Conservation (phyloP, 352 stramenopile species). For the Pythium plurisporium region DNA sequence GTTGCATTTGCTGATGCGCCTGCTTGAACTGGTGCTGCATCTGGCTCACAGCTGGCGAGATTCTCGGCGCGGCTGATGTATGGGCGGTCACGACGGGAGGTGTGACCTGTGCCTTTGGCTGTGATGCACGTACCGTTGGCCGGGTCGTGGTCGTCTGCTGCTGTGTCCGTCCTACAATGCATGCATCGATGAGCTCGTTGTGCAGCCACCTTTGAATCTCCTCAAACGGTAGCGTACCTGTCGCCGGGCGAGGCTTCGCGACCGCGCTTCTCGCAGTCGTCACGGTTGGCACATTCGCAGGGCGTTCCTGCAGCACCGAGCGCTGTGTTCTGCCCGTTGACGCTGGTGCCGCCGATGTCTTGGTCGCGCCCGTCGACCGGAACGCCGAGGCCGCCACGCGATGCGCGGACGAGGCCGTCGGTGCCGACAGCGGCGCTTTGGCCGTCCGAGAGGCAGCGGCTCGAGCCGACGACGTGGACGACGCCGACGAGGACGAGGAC, state of each 20-base stretch:
- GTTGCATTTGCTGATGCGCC: background rate
- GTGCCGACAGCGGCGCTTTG: background rate
- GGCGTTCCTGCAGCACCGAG: conserved; percentile 12
- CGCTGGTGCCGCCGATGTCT: background rate
- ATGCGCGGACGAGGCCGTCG: background rate
- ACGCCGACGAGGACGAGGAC: background rate
- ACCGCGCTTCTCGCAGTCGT: background rate
- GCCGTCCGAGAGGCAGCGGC: background rate
- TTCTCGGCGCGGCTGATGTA: background rate
- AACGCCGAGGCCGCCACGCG: background rate
- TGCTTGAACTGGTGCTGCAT: conserved; percentile 7
- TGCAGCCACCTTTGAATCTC: background rate
- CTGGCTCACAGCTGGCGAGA: conserved; percentile 4
- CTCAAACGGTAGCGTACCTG: background rate
- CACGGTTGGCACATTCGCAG: conserved; percentile 5
- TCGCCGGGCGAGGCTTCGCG: conserved; percentile 2
- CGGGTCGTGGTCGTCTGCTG: background rate
- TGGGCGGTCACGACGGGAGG: background rate
- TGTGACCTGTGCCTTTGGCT: conserved; percentile 4
- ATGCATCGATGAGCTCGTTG: background rate
- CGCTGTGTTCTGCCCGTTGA: background rate
- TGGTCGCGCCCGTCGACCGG: background rate
- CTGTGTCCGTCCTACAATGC: background rate
- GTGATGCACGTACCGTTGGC: background rate
- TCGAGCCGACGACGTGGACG: background rate